Evolutionary conservation across 768 basidiomycete genomes (phyloP).

Genomic region (Psilocybe cubensis): DNA sequence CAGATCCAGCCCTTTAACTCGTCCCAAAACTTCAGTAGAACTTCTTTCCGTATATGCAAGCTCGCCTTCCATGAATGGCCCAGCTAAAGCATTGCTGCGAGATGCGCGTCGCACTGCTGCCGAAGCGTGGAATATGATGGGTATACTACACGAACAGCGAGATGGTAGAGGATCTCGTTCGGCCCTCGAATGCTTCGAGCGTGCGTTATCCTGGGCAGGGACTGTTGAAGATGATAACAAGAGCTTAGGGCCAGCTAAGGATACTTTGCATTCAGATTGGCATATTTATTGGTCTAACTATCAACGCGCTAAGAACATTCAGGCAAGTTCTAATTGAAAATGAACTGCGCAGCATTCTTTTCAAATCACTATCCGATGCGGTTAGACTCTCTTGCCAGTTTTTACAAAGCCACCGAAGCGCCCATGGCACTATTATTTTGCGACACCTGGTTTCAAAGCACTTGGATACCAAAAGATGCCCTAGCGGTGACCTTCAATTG

Average conservation of each 20-base stretch:
- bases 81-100: slow-evolving; percentile 61
- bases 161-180: slow-evolving; percentile 35
- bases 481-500: no score
- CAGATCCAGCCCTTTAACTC: slow-evolving; percentile 14
- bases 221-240: slow-evolving; percentile 37
- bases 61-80: slow-evolving; percentile 54
- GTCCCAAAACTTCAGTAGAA: slow-evolving; percentile 26
- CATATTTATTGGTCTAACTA: slow-evolving; percentile 63
- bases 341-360: neutral
- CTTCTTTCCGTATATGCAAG: slow-evolving; percentile 48
- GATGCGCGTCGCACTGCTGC: slow-evolving; percentile 74
- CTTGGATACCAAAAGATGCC: no score
- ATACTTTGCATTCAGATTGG: slow-evolving; percentile 65
- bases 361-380: neutral
- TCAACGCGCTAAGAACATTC: slow-evolving; percentile 44
- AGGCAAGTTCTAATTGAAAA: neutral
- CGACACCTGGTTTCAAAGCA: no score
- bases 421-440: no score
- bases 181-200: slow-evolving; percentile 67
- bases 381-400: no score
- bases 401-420: neutral
- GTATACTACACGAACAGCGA: slow-evolving; percentile 58
- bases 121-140: slow-evolving; percentile 77
- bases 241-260: slow-evolving; percentile 48
- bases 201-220: slow-evolving; percentile 73